Conservation (phyloP, 1,139 yeast genomes). For the Lodderomyces metapsilosis region DNA sequence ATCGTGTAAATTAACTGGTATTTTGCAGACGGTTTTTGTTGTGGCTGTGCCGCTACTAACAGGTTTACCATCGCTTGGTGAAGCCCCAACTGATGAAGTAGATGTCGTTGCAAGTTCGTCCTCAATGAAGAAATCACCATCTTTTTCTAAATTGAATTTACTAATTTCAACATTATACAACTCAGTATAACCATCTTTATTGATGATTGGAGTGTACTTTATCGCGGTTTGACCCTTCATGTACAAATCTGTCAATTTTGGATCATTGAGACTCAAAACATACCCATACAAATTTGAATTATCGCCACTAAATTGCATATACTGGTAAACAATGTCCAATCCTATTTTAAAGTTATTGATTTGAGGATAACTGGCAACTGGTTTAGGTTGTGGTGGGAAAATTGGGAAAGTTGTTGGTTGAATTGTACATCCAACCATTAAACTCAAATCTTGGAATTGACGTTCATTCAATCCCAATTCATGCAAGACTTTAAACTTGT, state of each 20-base stretch:
- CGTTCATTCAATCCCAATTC: constrained; percentile 61
- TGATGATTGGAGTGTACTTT: constrained; percentile 65
- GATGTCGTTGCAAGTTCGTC: constrained; percentile 7
- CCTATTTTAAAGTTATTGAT: constrained; percentile 44
- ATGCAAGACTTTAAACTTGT: constrained; percentile 54
- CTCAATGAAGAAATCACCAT: constrained; percentile 19
- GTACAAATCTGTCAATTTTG: constrained; percentile 36
- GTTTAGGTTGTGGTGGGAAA: constrained; percentile 52
- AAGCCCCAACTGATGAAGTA: not conserved
- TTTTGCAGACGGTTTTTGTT: constrained; percentile 22
- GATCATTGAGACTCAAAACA: constrained; percentile 38
- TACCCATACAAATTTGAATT: constrained; percentile 35
- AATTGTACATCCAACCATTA: constrained; percentile 75
- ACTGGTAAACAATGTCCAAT: constrained; percentile 43
- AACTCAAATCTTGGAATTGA: constrained; percentile 71
- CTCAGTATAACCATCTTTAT: constrained; percentile 66
- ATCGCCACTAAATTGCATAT: constrained; percentile 25
- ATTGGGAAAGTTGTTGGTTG: constrained; percentile 65
- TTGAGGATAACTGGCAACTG: constrained; percentile 43
- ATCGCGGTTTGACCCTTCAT: constrained; percentile 41
- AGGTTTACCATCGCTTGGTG: not conserved
- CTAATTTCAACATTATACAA: constrained; percentile 46
- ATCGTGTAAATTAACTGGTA: constrained; percentile 81
- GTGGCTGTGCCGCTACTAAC: constrained; percentile 9
- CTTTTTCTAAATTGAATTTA: constrained; percentile 28